Base-by-base conservation (phyloP, 805 yeast genomes). In the Barnettozyma salicaria region DNA sequence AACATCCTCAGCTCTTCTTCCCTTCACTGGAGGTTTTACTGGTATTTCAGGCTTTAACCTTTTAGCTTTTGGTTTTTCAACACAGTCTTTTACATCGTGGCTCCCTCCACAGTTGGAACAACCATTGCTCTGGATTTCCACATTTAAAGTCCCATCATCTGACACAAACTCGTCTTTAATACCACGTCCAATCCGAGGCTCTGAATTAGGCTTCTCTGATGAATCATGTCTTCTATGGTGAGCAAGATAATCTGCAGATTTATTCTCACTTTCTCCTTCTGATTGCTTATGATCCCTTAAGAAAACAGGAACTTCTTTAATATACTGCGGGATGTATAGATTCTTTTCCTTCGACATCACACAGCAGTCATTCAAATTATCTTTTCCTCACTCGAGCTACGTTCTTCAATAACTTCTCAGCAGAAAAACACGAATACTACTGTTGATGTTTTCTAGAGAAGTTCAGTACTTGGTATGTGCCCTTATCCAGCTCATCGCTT, bases 51-150 rank as follows among this genome's bases (percentile, higher is more conserved):
- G 13, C 12, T 21, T 52, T 47, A 49, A 54, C 34, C 26, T 58
- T 48, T 25, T 44, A 36, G 66, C 66, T 24, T 68, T 53, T 4
- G 83, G 82, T 34, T 70, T 64, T 45, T 78, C 84, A 32, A 79
- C 47, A 53, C 86, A 78, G 39, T 78, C 84, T 31, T 55, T 60
- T 23, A 64, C 60, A 21, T 53, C 48, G 54, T 79, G 86, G 13
- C 63, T 65, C 24, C 57, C 66, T 1, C 84, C 83, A 53, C 85
- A 79, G 46, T 76, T 77, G n/a, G 60, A 62, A 50, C 85, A 78
- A 3, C 59, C 63, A 2, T 66, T 67, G 27, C 59, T 60, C 19
- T 60, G 37, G 19, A 32, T 24, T 24, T 42, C 19, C 48, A 31
- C 23, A 34, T 39, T 24, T 36, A 35, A 25, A 37, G 21, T 18